These are phyloP conservation scores for Penicillium sp. DNA, from an alignment of 2,329 filamentous ascomycete species.

Conservation along the genomic window DNA sequence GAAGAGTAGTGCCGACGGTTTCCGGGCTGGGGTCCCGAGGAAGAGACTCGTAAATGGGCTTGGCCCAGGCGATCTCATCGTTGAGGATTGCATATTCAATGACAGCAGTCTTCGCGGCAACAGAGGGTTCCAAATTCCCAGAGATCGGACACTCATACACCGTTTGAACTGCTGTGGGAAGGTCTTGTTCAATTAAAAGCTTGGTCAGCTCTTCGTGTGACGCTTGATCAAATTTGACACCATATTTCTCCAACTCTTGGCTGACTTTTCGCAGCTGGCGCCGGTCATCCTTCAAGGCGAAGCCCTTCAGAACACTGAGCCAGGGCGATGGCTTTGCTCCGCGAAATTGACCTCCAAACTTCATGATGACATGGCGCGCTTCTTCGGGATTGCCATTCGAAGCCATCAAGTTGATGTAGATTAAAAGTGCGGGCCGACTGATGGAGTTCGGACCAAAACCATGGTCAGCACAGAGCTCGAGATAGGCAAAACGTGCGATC, in stretches of 20 bases:
- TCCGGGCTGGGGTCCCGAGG: constrained; percentile 50
- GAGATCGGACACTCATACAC: constrained; percentile 65
- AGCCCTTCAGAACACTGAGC: constrained; percentile 59
- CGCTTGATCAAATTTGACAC: constrained; percentile 46
- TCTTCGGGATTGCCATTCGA: constrained; percentile 57
- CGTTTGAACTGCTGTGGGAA: constrained; percentile 61
- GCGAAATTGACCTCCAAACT: constrained; percentile 38
- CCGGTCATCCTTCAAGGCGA: constrained; percentile 59
- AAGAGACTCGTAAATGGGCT: constrained; percentile 56
- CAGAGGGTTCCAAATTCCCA: constrained; percentile 41
- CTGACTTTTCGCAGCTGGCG: constrained; percentile 59
- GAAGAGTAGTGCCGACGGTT: constrained; percentile 71
- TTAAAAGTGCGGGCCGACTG: constrained; percentile 39
- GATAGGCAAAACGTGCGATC: constrained; percentile 40
- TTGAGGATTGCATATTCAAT: constrained; percentile 63
- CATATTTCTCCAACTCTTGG: constrained; percentile 53
- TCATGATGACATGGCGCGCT: constrained; percentile 50
- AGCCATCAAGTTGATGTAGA: constrained; percentile 54
- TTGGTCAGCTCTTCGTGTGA: constrained; percentile 56
- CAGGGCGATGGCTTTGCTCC: constrained; percentile 39
- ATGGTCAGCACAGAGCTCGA: constrained; percentile 38
- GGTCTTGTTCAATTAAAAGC: constrained; percentile 62
- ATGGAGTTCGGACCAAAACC: constrained; percentile 43
- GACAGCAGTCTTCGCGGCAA: constrained; percentile 54
- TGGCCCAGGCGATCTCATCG: constrained; percentile 62